Evolutionary conservation across 108 stramenopile genomes (phyloP).

Genomic region (Nannochloropsis oceanica): DNA sequence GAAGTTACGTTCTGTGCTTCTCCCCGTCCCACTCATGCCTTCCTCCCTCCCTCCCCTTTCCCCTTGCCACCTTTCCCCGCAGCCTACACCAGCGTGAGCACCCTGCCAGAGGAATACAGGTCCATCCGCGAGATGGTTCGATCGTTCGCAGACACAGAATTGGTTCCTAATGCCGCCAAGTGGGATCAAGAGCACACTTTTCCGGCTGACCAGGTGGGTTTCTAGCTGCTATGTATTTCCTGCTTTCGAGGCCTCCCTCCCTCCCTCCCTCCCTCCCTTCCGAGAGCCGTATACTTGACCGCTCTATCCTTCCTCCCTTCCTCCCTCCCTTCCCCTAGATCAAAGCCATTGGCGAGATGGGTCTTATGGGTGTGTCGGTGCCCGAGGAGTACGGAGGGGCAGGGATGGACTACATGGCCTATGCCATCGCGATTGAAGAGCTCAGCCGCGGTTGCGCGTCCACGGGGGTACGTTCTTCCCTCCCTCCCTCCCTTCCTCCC

Average conservation of each 20-base stretch:
- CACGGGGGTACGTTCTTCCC: slow-evolving; percentile 50
- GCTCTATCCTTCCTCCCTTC: background rate
- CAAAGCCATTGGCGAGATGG: slow-evolving; percentile 56
- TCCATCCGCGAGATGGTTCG: slow-evolving; percentile 91
- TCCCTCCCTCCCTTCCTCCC: slow-evolving; percentile 10
- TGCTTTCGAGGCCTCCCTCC: slow-evolving; percentile 9
- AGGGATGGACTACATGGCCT: slow-evolving; percentile 79
- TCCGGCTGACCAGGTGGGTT: slow-evolving; percentile 15
- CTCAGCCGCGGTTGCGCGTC: slow-evolving; percentile 85
- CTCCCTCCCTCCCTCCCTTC: background rate
- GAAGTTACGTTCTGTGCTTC: too few relatives aligned
- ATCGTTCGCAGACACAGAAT: slow-evolving; percentile 80
- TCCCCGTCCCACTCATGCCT: background rate
- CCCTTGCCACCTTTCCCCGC: background rate
- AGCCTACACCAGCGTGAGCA: background rate
- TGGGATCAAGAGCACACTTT: slow-evolving; percentile 56
- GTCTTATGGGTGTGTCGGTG: slow-evolving; percentile 87
- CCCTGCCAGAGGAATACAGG: slow-evolving; percentile 71
- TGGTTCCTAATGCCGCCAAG: slow-evolving; percentile 68
- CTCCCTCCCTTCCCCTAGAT: slow-evolving; percentile 6
- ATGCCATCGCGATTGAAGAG: slow-evolving; percentile 98
- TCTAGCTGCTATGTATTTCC: slow-evolving; percentile 38
- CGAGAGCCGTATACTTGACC: too few relatives aligned
- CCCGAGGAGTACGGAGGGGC: slow-evolving; percentile 56
- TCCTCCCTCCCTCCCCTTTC: background rate